Percentiles rank a stretch among this genome's conserved stretches.
Evolutionary conservation across 805 yeast genomes (phyloP).

Genomic region (Zygosaccharomyces kombuchaensis): DNA sequence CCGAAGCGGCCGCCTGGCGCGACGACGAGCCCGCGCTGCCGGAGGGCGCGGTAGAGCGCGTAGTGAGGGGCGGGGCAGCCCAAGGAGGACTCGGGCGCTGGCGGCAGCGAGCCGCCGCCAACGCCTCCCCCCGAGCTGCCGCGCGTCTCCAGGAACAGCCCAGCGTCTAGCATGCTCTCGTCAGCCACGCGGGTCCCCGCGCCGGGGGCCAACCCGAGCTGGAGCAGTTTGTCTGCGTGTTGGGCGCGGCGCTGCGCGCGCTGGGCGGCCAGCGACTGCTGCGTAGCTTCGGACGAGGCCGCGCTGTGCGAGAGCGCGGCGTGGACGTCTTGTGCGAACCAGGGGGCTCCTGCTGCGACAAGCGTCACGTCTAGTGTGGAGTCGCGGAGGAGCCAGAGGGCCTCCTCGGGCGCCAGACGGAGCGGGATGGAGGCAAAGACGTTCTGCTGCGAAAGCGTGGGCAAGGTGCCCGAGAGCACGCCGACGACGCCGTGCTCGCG

Average conservation of each 20-base stretch:
- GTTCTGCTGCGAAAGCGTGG: conserved; percentile 91
- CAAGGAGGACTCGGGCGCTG: background rate
- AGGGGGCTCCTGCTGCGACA: conserved; percentile 14
- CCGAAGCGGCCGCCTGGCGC: conserved; percentile 92
- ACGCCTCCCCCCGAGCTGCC: conserved; percentile 12
- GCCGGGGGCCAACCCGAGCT: conserved; percentile 16
- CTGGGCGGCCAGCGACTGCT: conserved; percentile 8
- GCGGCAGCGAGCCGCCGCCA: background rate
- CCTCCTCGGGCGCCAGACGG: conserved; percentile 68
- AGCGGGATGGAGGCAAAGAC: conserved; percentile 82
- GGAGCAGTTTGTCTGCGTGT: conserved; percentile 19
- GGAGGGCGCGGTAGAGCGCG: conserved; percentile 35
- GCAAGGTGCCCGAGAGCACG: conserved; percentile 73
- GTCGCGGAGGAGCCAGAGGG: conserved; percentile 52
- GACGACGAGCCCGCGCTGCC: conserved; percentile 45
- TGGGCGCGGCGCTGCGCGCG: conserved; percentile 19
- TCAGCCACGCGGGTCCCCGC: background rate
- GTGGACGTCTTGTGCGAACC: conserved; percentile 9
- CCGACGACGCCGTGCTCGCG: conserved; percentile 71
- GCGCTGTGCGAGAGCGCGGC: conserved; percentile 1
- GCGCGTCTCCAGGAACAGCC: conserved; percentile 24
- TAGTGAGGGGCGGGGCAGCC: conserved; percentile 19
- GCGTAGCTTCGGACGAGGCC: conserved; percentile 7
- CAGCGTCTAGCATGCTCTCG: conserved; percentile 20
- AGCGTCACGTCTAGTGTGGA: conserved; percentile 38